phyloP scores from a whole-genome alignment of 1,139 yeast genomes.

The Fermentozyma sake region DNA sequence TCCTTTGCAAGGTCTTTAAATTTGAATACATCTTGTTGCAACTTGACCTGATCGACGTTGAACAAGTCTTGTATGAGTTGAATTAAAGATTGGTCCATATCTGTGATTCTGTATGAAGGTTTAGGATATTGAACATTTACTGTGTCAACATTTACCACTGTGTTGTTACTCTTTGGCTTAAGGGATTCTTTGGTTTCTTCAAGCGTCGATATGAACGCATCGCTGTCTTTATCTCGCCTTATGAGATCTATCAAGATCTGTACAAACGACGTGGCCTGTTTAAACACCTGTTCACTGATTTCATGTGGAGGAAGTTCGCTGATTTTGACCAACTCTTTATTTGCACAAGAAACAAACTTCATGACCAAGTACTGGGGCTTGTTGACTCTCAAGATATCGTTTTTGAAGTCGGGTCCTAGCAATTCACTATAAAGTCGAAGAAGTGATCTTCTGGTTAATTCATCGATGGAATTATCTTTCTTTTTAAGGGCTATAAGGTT shows the following conservation, averaged over 20 bases:
- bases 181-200: slow-evolving; percentile 39
- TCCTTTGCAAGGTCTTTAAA: slow-evolving; percentile 42
- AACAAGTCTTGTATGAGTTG: slow-evolving; percentile 38
- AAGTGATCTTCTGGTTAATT: slow-evolving; percentile 39
- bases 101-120: slow-evolving; percentile 48
- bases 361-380: slow-evolving; percentile 63
- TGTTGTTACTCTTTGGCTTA: slow-evolving; percentile 18
- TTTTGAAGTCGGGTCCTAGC: slow-evolving; percentile 44
- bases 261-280: slow-evolving; percentile 57
- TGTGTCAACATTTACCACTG: slow-evolving; percentile 4
- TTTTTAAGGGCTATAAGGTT: slow-evolving; percentile 52
- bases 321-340: slow-evolving; percentile 56
- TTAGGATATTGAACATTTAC: slow-evolving; percentile 21
- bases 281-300: slow-evolving; percentile 44
- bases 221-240: slow-evolving; percentile 39
- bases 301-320: slow-evolving; percentile 31
- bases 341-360: slow-evolving; percentile 60
- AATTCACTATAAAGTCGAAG: slow-evolving; percentile 61
- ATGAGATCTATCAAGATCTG: slow-evolving; percentile 48
- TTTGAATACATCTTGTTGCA: slow-evolving; percentile 49
- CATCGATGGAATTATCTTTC: slow-evolving; percentile 34
- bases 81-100: slow-evolving; percentile 43
- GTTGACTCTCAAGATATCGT: slow-evolving; percentile 35
- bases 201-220: slow-evolving; percentile 36
- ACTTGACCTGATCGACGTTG: slow-evolving; percentile 28